Base-by-base conservation (phyloP, 1,139 yeast genomes). In the Saccharomyces pastorianus region DNA sequence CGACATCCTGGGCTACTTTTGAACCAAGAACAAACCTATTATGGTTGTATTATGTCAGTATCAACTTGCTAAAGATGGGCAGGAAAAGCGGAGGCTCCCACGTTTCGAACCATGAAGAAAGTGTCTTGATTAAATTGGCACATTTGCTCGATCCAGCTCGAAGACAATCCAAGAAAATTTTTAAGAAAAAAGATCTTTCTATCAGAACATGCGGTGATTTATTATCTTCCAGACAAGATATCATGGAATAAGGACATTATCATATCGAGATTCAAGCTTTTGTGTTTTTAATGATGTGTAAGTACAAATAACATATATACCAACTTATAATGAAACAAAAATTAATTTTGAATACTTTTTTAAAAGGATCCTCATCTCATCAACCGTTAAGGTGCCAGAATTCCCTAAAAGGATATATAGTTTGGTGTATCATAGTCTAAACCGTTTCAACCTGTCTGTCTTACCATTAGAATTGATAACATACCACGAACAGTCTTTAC, bases 21-120 rank as follows among this genome's bases (percentile, higher is more conserved):
- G 59, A 70, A 68, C 73, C 76, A 20, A 64, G 63, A 41, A 75
- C 75, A 44, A 77, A 76, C 57, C 50, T 77, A 13, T 60, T 71
- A 14, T 78, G 82, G 82, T 56, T 76, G 41, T 77, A 76, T 56
- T 77, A 76, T 57, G 32, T 76, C 6, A 47, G 14, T 60, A 63
- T 48, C 3, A 38, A 8, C 44, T 17, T 38, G 25, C 44, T 38
- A 17, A 38, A 17, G 6, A 38, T 38, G 44, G 13, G 7, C 6
- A 17, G 11, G 13, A 38, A 20, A 0, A 17, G 6, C 25, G 11
- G 5, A 13, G 5, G 44, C 3, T 9, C 44, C 6, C 25, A 4
- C 25, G 13, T 5, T 38, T 17, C 11, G 5, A 38, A 9, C 11
- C 44, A 17, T 17, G 44, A 38, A 38, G 44, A 17, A 38, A 38